These are phyloP conservation scores for Patellifolia procumbens DNA, from an alignment of 179 eudicot species.

Conservation along the genomic window DNA sequence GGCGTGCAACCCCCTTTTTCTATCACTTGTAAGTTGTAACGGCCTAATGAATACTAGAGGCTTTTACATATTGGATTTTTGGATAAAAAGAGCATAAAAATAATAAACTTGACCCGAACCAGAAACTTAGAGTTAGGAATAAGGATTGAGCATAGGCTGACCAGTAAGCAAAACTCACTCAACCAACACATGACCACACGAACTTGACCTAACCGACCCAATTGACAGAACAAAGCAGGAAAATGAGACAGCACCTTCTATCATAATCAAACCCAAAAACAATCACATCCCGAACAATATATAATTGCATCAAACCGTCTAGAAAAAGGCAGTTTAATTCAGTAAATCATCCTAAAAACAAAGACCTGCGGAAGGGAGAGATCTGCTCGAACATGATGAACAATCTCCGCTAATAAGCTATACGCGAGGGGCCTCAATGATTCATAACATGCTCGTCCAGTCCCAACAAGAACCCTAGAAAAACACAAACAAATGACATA, in stretches of 20 bases:
- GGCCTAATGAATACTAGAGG: no score
- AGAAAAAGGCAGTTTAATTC: neutral
- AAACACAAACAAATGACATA: constrained; percentile 1
- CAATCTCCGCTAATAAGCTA: constrained; percentile 93
- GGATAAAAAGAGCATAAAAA: no score
- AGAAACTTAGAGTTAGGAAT: no score
- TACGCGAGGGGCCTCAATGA: constrained; percentile 94
- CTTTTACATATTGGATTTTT: no score
- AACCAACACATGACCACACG: no score
- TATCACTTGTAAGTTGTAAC: no score
- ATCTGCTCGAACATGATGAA: constrained; percentile 93
- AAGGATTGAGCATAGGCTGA: no score
- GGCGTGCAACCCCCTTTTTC: no score
- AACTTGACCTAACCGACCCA: no score
- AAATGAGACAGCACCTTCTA: constrained; percentile 5
- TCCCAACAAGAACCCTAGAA: constrained; percentile 94
- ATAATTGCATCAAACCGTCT: neutral
- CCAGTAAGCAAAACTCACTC: no score
- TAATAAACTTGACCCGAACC: no score
- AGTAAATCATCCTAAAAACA: neutral
- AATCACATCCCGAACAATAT: neutral
- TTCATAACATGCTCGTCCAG: constrained; percentile 96
- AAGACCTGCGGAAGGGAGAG: constrained; percentile 84
- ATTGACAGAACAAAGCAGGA: no score
- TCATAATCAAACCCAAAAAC: neutral